Base-by-base conservation (phyloP, 768 basidiomycete genomes). In the Rhodotorula paludigena region DNA sequence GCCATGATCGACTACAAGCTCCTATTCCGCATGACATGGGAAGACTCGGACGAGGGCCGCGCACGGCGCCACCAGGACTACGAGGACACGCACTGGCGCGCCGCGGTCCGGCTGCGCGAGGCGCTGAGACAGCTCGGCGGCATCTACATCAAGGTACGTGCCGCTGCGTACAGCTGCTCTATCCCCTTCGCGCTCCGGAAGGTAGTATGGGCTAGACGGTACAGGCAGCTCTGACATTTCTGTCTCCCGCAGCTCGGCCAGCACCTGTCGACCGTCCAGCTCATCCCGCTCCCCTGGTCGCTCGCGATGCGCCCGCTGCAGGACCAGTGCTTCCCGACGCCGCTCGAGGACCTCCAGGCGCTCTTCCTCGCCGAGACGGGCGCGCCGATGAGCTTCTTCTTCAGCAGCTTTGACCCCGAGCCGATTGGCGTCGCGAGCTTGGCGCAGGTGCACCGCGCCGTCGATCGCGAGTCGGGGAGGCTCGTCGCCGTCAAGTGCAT, bases 381-480 rank as follows among this genome's bases (percentile, higher is more conserved):
- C 12, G 77, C 79, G 45, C 81, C 85, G 0, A 83, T 96, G 44
- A 80, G 82, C 3, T 87, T 89, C 28, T 78, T 92, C 39, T 97
- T 98, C 74, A 84, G 85, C 20, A 85, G 90, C 66, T 94, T 98
- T 76, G 86, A 96, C 72, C 85, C 86, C 9, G 80, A 82, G 25
- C 96, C 96, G 12, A 89, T 98, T 52, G 96, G 96, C 5, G 92
- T 97, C 23, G 96, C 96, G 20, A 94, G 91, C 74, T 79, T 97
- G 44, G 96, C 96, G 10, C 96, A 99, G 78, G 96, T 98, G 23
- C 96, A 98, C 78, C 84, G 88, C 28, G 96, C 86, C 7, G 83
- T 79, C 21, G 86, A 90, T 68, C 84, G 84, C 57, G 81, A 84
- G 55, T 86, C 87, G 9, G 89, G 90, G 5, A 82, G 83, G 77